phyloP scores from a whole-genome alignment of 2,329 filamentous ascomycete genomes.

The Aspergillus fijiensis region DNA sequence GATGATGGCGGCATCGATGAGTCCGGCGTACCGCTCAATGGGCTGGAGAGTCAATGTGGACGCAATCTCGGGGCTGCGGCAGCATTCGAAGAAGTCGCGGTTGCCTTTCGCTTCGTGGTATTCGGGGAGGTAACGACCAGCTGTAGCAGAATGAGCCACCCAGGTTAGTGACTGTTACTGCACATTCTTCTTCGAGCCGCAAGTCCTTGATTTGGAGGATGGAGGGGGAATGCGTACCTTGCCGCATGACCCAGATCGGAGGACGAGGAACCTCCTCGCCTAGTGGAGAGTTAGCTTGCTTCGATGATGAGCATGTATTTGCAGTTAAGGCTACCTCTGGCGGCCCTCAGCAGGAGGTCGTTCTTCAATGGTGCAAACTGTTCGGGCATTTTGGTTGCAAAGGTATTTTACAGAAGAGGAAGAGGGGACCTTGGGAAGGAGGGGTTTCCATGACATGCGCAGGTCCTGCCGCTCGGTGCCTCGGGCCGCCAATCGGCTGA shows the following conservation, averaged over 20 bases:
- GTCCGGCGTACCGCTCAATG: constrained; percentile 82
- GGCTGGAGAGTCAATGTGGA: constrained; percentile 93
- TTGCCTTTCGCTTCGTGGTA: constrained; percentile 92
- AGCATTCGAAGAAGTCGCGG: constrained; percentile 97
- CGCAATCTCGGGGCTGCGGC: constrained; percentile 86
- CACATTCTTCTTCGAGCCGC: not conserved
- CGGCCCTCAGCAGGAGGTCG: constrained; percentile 85
- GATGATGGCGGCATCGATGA: constrained; percentile 96
- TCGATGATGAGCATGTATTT: not conserved
- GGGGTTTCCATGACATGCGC: constrained; percentile 23
- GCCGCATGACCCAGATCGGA: constrained; percentile 99
- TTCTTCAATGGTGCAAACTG: constrained; percentile 85
- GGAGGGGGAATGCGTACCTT: constrained; percentile 62
- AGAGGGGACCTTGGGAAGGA: constrained; percentile 23
- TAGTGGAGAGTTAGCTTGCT: constrained; percentile 41
- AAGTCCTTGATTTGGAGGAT: not conserved
- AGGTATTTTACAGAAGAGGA: constrained; percentile 18
- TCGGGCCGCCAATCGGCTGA: constrained; percentile 17
- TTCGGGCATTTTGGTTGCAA: constrained; percentile 57
- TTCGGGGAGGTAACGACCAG: constrained; percentile 94
- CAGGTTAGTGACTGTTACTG: not conserved
- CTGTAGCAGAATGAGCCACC: constrained; percentile 48
- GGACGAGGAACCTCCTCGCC: constrained; percentile 88
- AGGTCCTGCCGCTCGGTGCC: constrained; percentile 13
- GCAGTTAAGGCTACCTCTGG: constrained; percentile 63